These are phyloP conservation scores for Petunia axillaris DNA, from an alignment of 257 asterid genomes.

Conservation along the genomic window DNA sequence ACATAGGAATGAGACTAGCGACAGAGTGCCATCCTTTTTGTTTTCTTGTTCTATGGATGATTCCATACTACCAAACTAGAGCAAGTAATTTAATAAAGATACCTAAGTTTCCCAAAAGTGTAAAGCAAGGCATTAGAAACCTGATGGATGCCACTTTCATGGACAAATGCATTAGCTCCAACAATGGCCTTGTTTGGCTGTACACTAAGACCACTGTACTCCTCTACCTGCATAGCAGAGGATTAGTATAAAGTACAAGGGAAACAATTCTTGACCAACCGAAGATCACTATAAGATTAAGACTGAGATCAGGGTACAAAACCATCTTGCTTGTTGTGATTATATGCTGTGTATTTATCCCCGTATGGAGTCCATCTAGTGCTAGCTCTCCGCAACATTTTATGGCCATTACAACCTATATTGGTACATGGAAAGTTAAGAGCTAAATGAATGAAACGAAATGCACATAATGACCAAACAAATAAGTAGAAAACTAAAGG, in stretches of 20 bases:
- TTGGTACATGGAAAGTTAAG: slow-evolving; percentile 17
- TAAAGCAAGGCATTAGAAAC: slow-evolving; percentile 29
- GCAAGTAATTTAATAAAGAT: no score
- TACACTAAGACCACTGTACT: slow-evolving; percentile 78
- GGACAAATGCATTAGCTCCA: slow-evolving; percentile 97
- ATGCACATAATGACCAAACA: background rate
- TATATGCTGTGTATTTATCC: slow-evolving; percentile 73
- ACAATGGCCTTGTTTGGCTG: slow-evolving; percentile 97
- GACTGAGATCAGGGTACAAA: background rate
- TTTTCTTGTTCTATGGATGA: no score
- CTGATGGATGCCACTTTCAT: slow-evolving; percentile 97
- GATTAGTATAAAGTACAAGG: background rate
- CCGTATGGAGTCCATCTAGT: slow-evolving; percentile 78
- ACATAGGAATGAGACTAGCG: no score
- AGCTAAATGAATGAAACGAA: background rate
- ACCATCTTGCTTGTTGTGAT: slow-evolving; percentile 93
- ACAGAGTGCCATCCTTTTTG: no score
- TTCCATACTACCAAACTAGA: no score
- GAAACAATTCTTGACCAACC: slow-evolving; percentile 20
- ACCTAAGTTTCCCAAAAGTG: no score
- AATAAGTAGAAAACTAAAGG: background rate
- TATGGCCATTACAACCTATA: slow-evolving; percentile 83
- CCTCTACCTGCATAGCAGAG: slow-evolving; percentile 69
- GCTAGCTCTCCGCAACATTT: slow-evolving; percentile 59
- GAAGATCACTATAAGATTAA: background rate